Base-by-base conservation (phyloP, 2,329 filamentous ascomycete species). In the Phialophora chinensis region DNA sequence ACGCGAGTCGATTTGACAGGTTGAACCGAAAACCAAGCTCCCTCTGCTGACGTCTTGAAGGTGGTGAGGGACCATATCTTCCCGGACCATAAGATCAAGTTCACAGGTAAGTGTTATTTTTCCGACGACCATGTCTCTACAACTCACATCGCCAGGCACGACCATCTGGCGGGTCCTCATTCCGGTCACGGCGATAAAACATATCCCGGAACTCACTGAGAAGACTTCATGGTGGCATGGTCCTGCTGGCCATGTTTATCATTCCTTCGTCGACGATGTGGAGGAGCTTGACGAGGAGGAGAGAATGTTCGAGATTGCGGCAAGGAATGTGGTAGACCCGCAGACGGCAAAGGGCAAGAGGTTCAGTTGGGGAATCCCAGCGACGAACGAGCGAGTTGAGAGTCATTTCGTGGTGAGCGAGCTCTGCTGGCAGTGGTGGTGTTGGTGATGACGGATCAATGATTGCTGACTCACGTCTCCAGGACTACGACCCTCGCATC, bases 81-180 rank as follows among this genome's bases (percentile, higher is more conserved):
- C 49, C 79, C 79, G 0, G 75, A 77, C 0, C 81, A 84, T 69
- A 73, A 73, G 14, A 80, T 84, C 60, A 76, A 77, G 50, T 85
- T 85, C 68, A 84, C 76, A 25, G 75, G 77, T 12, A 35, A 12
- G 33, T 11, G 33, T 3, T 35, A 35, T 35, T 35, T 35, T 12
- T 11, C 33, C 33, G 10, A 35, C 11, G 4, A 11, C 33, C 10
- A 35, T 12, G 33, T 35, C 12, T 10, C 11, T 11, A 35, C 33
- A 35, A 35, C 33, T 35, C 33, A 35, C 33, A 35, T 10, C 12
- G 10, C 4, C 33, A 35, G 82, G 82, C 0, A 83, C 79, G 1
- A 83, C 79, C 1, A 83, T 83, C 54, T 85, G 80, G 78, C 79
- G 82, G 2, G 75, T 78, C 0, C 69, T 84, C 7, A 73, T 84